Base-by-base conservation (phyloP, 2,329 filamentous ascomycete species). In the Escovopsis weberi region DNA sequence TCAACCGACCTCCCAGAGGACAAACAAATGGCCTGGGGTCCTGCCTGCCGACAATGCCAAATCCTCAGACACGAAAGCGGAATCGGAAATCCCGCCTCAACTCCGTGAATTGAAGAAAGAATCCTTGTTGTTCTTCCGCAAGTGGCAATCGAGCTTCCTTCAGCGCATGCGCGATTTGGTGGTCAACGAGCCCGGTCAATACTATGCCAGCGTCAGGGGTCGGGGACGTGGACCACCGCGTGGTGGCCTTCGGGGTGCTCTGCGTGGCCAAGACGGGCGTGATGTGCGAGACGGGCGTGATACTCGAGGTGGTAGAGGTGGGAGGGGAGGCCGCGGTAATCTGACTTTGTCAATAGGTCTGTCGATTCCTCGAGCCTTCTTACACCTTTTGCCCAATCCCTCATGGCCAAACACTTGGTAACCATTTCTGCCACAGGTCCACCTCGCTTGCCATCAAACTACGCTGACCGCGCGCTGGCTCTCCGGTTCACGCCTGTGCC, bases 61-160 rank as follows among this genome's bases (percentile, higher is more conserved):
- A 37, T 15, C 26, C 53, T 9, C 55, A 49, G 39, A 44, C 28
- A 52, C 58, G 15, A 59, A 61, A 33, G 54, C 60, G 33, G 57
- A 59, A 37, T 47, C 58, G 12, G 55, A 42, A 9, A 49, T 67
- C 43, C 63, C 60, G 32, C 60, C 65, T 4, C 61, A 68, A 44
- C 69, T 81, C 47, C 63, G 70, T 44, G 80, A 85, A 51, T 61
- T 87, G 52, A 87, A 79, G 63, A 77, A 74, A 48, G 78, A 82
- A 42, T 72, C 79, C 2, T 57, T 93, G 5, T 64, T 70, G 6
- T 78, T 81, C 55, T 94, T 89, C 56, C 78, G 82, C 45, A 81
- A 85, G 49, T 96, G 89, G 89, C 75, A 85, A 52, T 70, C 76
- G 6, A 67, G 69, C 11, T 74, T 94, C 9, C 65, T 85, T 35